Evolutionary conservation across 2,329 filamentous ascomycete genomes (phyloP), one percentile per base, ranked within the genome.

Genomic region (Neurospora crassa): DNA sequence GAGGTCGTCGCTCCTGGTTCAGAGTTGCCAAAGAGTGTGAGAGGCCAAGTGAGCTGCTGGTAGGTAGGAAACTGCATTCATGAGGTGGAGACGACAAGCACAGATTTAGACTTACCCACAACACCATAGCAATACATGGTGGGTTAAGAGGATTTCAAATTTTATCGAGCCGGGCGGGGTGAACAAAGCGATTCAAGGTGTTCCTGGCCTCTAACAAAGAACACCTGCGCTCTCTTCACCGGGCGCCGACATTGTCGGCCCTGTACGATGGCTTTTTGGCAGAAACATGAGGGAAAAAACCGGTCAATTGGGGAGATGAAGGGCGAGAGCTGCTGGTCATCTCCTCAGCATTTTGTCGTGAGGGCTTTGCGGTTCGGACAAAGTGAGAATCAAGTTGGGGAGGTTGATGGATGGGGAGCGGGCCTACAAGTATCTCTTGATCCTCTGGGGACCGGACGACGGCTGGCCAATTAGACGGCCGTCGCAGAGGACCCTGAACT

Each of bases 401-500:
- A 12, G 43, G 43, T 5, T 16, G n/a, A n/a, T 37, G 47, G 53
- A 63, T 37, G 53, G 53, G 53, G 24, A 29, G 53, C 53, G 16
- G 24, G 53, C 53, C 29, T 63, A 63, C 14, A 63, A 63, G 53
- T 63, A 63, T 16, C 7, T 34, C 16, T 63, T 63, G 53, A 34
- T 63, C 18, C 53, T 63, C 53, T 18, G 14, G 8, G 18, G 53
- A 63, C 4, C 53, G 29, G 16, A 37, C 53, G 5, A 8, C 24
- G 34, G 1, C 24, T 7, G 4, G 16, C 53, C 53, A 63, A 63
- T 63, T 24, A 63, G 8, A 18, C 34, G 14, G 10, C 53, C 6
- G 29, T 37, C 34, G 63, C 47, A 68, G 40, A 72, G 71, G 73
- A 75, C 74, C 74, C 73, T 74, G 71, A 69, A 71, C 70, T 72